Evolutionary conservation across 2,329 filamentous ascomycete genomes (phyloP).

Genomic region (Aspergillus nomiae): DNA sequence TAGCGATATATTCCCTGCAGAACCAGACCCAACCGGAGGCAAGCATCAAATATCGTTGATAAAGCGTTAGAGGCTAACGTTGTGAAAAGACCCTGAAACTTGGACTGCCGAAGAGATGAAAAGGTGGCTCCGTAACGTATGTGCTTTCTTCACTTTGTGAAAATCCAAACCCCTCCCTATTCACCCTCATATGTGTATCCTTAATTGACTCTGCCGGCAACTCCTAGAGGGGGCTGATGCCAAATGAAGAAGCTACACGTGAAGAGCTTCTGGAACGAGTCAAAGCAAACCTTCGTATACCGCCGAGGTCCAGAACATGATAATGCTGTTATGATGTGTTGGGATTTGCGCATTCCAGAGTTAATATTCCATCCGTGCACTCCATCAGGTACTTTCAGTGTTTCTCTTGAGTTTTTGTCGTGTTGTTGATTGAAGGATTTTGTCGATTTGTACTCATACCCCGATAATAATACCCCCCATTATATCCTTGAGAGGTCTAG

Average conservation of each 20-base stretch:
- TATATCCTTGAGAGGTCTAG: neutral
- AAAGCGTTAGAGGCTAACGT: conserved; percentile 12
- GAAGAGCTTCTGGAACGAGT: conserved; percentile 69
- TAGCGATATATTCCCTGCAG: conserved; percentile 75
- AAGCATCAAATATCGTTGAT: conserved; percentile 25
- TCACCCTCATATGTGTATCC: neutral
- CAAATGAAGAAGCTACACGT: conserved; percentile 59
- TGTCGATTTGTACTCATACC: conserved; percentile 1
- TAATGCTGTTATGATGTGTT: neutral
- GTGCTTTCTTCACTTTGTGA: conserved; percentile 33
- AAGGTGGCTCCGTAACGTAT: conserved; percentile 78
- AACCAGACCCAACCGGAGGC: conserved; percentile 76
- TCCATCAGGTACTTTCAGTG: neutral
- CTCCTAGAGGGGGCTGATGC: conserved; percentile 64
- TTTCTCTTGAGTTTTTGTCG: conserved; percentile 1
- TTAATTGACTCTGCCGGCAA: conserved; percentile 8
- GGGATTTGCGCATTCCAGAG: neutral
- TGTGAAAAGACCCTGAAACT: conserved; percentile 56
- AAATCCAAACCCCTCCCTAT: neutral
- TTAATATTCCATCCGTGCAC: neutral
- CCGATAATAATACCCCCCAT: neutral
- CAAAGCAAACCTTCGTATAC: conserved; percentile 65
- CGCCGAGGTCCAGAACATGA: conserved; percentile 26
- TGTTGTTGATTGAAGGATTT: conserved; percentile 1
- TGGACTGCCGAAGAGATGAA: conserved; percentile 83